Percentiles rank a stretch among this genome's conserved stretches.
phyloP scores from a whole-genome alignment of 2,329 filamentous ascomycete species.

The Dothiorella sarmentorum region DNA sequence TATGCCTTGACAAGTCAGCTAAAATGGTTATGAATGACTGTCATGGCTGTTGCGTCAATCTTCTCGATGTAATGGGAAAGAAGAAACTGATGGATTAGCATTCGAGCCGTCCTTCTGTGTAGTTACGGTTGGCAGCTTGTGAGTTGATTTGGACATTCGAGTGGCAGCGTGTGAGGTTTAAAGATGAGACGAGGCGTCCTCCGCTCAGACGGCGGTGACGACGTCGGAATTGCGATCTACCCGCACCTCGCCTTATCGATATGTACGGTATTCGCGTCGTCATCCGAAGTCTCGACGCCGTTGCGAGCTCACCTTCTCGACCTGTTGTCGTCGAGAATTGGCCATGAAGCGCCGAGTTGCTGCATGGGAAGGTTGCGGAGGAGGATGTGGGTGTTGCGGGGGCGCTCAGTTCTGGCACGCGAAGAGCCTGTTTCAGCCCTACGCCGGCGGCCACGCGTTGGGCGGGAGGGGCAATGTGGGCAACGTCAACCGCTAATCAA shows the following conservation, averaged over 20 bases:
- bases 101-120: no score
- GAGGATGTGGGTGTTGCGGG: not conserved
- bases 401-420: not conserved
- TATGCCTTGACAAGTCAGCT: no score
- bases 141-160: no score
- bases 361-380: not conserved
- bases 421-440: slow-evolving; percentile 6
- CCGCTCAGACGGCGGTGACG: slow-evolving; percentile 3
- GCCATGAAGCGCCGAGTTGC: not conserved
- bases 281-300: not conserved
- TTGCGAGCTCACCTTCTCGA: not conserved
- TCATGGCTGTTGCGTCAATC: no score
- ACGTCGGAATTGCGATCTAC: slow-evolving; percentile 8
- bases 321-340: not conserved
- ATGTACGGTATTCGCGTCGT: not conserved
- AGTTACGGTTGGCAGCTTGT: no score
- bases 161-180: not conserved
- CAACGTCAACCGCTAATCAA: slow-evolving; percentile 18
- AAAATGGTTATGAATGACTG: no score
- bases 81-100: no score
- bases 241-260: slow-evolving; percentile 10
- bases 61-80: no score
- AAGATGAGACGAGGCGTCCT: slow-evolving; percentile 9
- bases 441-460: slow-evolving; percentile 13
- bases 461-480: slow-evolving; percentile 13